Evolutionary conservation across 2,329 filamentous ascomycete species (phyloP), one percentile per base, ranked within the genome.

Genomic region (Neurospora crassa): DNA sequence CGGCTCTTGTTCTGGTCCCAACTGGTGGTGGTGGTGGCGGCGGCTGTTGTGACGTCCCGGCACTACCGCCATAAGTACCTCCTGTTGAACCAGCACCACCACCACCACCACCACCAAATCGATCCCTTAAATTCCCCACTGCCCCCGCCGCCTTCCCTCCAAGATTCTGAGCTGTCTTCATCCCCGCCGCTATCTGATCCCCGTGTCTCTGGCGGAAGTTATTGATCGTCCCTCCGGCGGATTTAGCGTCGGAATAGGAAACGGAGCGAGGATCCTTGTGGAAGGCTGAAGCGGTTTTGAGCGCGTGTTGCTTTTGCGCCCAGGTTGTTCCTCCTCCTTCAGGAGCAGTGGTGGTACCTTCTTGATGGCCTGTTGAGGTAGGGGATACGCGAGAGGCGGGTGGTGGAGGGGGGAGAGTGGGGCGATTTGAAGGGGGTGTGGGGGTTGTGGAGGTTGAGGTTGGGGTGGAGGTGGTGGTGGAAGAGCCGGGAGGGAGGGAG

Each of bases 161-260:
- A 70, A 90, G 75, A 1, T 81, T 82, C 72, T 85, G 87, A 4
- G 89, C 89, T 24, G 83, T 84, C 76, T 84, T 82, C 76, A 85
- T 83, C 0, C 90, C 90, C 6, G 86, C 81, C 1, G 87, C 85
- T 6, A 92, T 87, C 78, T 92, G 89, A 20, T 90, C 90, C 3
- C 90, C 88, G 76, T 93, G 90, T 40, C 90, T 82, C 77, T 92
- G 88, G 16, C 89, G 88, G 79, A 93, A 92, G 77, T 91, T 90
- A 74, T 88, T 90, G 47, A 87, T 86, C 45, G 89, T 91, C 40
- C 84, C 83, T 1, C 87, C 90, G 16, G 89, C 87, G 47, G 83
- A 80, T 72, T 83, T 84, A 10, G 87, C 84, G 76, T 92, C 89
- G 5, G 87, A 81, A 2, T 89, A 74, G 0, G 88, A 89, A 1